Evolutionary conservation across 2,329 filamentous ascomycete species (phyloP).

Genomic region (Diplodia intermedia): DNA sequence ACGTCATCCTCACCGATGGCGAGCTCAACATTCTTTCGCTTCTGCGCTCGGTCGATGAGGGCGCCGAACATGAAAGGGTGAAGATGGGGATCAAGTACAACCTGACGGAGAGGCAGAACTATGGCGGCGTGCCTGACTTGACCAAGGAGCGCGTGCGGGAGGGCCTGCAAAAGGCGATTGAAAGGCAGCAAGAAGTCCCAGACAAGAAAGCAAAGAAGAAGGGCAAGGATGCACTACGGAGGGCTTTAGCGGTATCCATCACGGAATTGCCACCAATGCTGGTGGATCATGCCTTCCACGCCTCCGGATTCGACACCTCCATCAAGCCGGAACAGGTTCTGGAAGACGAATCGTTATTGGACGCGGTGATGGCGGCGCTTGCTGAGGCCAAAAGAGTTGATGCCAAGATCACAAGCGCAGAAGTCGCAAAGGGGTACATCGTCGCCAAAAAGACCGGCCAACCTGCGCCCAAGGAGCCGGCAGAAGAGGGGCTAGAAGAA

Average conservation of each 20-base stretch:
- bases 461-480: constrained; percentile 26
- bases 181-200: constrained; percentile 61
- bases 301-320: constrained; percentile 72
- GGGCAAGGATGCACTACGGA: constrained; percentile 75
- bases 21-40: constrained; percentile 83
- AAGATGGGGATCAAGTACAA: constrained; percentile 79
- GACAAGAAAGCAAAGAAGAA: constrained; percentile 74
- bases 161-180: constrained; percentile 71
- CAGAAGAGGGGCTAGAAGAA: constrained; percentile 46
- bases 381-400: constrained; percentile 73
- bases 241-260: constrained; percentile 81
- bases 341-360: constrained; percentile 67
- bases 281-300: constrained; percentile 81
- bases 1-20: constrained; percentile 88
- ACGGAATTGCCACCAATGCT: constrained; percentile 88
- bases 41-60: constrained; percentile 79
- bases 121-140: constrained; percentile 73
- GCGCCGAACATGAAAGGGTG: constrained; percentile 83
- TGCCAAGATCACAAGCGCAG: constrained; percentile 69
- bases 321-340: constrained; percentile 73
- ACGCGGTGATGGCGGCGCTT: constrained; percentile 71
- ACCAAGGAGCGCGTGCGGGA: constrained; percentile 74
- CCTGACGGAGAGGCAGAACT: constrained; percentile 84
- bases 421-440: constrained; percentile 81
- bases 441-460: constrained; percentile 68